These are phyloP conservation scores for Uncinocarpus reesii DNA, from an alignment of 2,329 filamentous ascomycete species.

Conservation along the genomic window DNA sequence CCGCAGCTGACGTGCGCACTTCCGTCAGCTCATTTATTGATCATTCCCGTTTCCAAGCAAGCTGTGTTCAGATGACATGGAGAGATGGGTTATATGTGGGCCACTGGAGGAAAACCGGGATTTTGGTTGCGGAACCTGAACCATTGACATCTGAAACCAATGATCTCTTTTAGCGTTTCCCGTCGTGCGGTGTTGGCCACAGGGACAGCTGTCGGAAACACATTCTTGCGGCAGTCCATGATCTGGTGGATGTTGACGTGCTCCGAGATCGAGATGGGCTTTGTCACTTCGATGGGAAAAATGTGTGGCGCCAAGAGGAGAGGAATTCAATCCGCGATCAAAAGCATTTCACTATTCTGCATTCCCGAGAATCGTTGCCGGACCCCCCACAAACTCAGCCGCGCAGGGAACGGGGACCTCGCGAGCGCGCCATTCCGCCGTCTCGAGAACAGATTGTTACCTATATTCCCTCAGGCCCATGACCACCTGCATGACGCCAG, in stretches of 20 bases:
- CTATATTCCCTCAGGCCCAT: conserved; percentile 4
- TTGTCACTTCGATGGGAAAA: too few species aligned
- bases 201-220: too few species aligned
- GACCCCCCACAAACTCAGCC: background rate
- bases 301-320: too few species aligned
- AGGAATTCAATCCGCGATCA: too few species aligned
- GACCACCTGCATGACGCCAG: conserved; percentile 8
- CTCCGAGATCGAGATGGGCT: too few species aligned
- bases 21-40: too few species aligned
- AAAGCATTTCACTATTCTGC: too few species aligned
- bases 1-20: too few species aligned
- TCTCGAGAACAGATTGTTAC: too few species aligned
- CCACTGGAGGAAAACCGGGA: background rate
- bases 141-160: conserved; percentile 5
- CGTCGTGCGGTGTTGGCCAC: background rate
- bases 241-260: too few species aligned
- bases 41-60: background rate
- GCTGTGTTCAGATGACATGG: background rate
- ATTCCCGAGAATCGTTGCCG: background rate
- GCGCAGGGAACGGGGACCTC: background rate
- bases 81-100: background rate
- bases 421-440: background rate
- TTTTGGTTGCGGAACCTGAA: background rate
- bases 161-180: background rate
- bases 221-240: too few species aligned